Evolutionary conservation across 331 rosid species (phyloP).

Genomic region (Prunus yedoensis): DNA sequence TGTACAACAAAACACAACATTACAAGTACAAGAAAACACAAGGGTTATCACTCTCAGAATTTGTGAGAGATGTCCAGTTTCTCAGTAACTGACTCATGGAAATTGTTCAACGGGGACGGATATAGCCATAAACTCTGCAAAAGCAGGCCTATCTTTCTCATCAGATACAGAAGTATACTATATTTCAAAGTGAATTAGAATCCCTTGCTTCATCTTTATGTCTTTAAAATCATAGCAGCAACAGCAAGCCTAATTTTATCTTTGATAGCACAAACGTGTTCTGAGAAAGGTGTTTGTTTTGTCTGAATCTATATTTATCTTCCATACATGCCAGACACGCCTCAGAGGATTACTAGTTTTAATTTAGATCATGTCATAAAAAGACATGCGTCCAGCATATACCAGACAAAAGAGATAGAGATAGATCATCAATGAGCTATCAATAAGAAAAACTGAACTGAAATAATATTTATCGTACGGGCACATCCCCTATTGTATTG

Average conservation of each 20-base stretch:
- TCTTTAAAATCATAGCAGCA: background rate
- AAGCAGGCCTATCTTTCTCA: constrained; percentile 2
- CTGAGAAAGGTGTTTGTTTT: background rate
- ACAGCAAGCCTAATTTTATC: background rate
- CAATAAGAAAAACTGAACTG: background rate
- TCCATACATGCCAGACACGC: constrained; percentile 1
- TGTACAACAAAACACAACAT: background rate
- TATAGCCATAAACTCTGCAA: background rate
- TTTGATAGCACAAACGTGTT: background rate
- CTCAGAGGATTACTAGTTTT: background rate
- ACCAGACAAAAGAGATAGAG: constrained; percentile 1
- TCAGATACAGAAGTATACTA: background rate
- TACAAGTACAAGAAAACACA: constrained; percentile 2
- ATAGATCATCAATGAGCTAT: background rate
- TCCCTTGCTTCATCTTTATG: background rate
- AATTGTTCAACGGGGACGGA: background rate
- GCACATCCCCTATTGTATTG: background rate
- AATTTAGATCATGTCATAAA: background rate
- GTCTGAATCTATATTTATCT: background rate
- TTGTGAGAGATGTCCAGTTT: background rate
- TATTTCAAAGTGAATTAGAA: background rate
- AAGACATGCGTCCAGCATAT: background rate
- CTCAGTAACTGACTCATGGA: background rate
- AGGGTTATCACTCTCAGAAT: background rate
- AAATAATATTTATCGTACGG: background rate